Evolutionary conservation across 1,284 basidiomycete species (phyloP).

Genomic region (Tausonia pullulans): DNA sequence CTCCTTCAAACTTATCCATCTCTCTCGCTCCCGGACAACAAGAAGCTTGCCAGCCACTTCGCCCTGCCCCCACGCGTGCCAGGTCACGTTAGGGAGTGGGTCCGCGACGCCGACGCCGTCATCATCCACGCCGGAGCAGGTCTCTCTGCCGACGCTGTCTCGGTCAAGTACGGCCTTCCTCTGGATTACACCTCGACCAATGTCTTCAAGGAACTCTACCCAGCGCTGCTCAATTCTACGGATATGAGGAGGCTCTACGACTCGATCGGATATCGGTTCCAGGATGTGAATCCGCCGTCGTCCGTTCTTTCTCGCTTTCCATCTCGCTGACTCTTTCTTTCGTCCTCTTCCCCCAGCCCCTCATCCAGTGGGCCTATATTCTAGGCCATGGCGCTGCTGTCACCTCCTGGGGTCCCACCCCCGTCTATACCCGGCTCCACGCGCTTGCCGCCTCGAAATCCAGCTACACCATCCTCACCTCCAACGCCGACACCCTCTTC

Average conservation of each 20-base stretch:
- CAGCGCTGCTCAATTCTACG: constrained; percentile 2
- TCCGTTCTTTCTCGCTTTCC: neutral
- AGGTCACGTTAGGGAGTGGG: neutral
- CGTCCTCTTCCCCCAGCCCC: constrained; percentile 2
- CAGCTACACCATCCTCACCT: constrained; percentile 16
- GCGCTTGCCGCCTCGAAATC: neutral
- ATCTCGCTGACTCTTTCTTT: neutral
- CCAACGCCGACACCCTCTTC: constrained; percentile 18
- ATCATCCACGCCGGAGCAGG: constrained; percentile 18
- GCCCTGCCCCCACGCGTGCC: neutral
- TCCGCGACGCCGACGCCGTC: neutral
- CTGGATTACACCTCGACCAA: constrained; percentile 15
- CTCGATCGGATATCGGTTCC: constrained; percentile 16
- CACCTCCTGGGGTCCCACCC: constrained; percentile 7
- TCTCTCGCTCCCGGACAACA: neutral
- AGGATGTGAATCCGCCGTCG: constrained; percentile 7
- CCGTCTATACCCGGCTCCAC: constrained; percentile 13
- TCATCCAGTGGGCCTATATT: constrained; percentile 17
- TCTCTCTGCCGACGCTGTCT: constrained; percentile 13
- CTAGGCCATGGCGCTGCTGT: constrained; percentile 10
- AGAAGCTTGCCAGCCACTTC: neutral
- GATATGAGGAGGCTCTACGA: constrained; percentile 10
- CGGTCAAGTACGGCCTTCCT: neutral
- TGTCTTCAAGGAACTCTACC: constrained; percentile 16
- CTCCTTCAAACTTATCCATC: neutral